Evolutionary conservation across 805 yeast species (phyloP).

Genomic region (Candida takata): DNA sequence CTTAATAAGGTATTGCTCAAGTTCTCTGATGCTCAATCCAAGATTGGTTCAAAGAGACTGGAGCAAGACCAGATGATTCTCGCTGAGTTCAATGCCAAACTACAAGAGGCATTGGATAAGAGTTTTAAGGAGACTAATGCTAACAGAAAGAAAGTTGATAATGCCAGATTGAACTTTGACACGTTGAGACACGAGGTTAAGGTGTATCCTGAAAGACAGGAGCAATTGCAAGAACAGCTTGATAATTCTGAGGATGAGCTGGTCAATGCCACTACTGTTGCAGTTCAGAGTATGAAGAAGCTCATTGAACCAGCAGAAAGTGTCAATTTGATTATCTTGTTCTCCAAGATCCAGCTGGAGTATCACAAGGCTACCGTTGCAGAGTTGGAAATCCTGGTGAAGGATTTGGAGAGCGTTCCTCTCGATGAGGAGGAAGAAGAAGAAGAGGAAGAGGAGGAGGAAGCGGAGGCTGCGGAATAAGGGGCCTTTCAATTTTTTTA

Average conservation of each 20-base stretch:
- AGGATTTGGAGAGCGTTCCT: slow-evolving; percentile 37
- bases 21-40: slow-evolving; percentile 49
- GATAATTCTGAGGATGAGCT: slow-evolving; percentile 64
- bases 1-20: slow-evolving; percentile 28
- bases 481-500: too few relatives aligned
- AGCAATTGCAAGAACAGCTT: slow-evolving; percentile 29
- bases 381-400: slow-evolving; percentile 40
- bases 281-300: slow-evolving; percentile 73
- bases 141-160: slow-evolving; percentile 61
- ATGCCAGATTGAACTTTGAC: slow-evolving; percentile 65
- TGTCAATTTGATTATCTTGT: slow-evolving; percentile 55
- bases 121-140: slow-evolving; percentile 55
- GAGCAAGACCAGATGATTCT: slow-evolving; percentile 63
- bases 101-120: slow-evolving; percentile 44
- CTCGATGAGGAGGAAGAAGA: slow-evolving; percentile 37
- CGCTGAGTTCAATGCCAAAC: slow-evolving; percentile 49
- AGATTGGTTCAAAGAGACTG: slow-evolving; percentile 60
- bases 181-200: slow-evolving; percentile 54
- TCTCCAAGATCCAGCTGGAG: slow-evolving; percentile 62
- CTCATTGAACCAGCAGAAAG: slow-evolving; percentile 62
- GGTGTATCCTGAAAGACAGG: slow-evolving; percentile 19
- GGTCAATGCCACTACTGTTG: slow-evolving; percentile 69
- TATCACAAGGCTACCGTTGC: slow-evolving; percentile 48
- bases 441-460: slow-evolving; percentile 25
- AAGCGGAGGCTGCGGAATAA: slow-evolving; percentile 8